Base-by-base conservation (phyloP, 2,329 filamentous ascomycete species). In the Claviceps spartinae region DNA sequence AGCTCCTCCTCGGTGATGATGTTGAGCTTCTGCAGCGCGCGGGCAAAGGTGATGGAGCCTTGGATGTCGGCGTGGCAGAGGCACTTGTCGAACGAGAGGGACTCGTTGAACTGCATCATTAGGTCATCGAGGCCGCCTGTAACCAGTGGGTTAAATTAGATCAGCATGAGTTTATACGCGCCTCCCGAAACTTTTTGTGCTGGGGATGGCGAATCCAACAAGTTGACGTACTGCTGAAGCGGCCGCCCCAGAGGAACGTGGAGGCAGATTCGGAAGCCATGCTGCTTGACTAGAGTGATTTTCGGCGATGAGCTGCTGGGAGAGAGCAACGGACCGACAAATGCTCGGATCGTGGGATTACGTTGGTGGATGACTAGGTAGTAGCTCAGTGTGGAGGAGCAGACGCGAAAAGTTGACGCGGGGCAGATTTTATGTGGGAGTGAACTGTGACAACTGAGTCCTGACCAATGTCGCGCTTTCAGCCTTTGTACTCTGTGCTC, bases 1-100 rank as follows among this genome's bases (percentile, higher is more conserved):
- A 50, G 34, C 22, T 50, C 49, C 11, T 45, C 42, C 26, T 37
- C 49, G 20, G 78, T 82, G 50, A 85, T 71, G 59, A 85, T 81
- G 54, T 76, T 76, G 52, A 71, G 75, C 60, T 79, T 79, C 56
- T 69, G 70, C 63, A 84, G 83, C 26, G 80, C 82, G 53, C 79
- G 74, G 45, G 82, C 82, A 59, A 80, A 85, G 7, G 82, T 81
- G 54, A 83, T 76, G 24, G 76, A 81, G 55, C 82, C 82, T 30
- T 71, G 73, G 58, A 85, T 83, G 58, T 85, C 82, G 61, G 83
- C 78, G 43, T 74, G 74, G 68, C 81, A 83, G 64, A 85, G 77
- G 53, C 73, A 72, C 47, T 78, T 77, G 65, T 85, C 82, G 64
- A 82, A 83, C 59, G 76, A 76, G 52, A 85, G 75, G n/a, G 78